These are phyloP conservation scores for Coniferiporia weirii DNA, from an alignment of 1,284 basidiomycete species.

Conservation along the genomic window DNA sequence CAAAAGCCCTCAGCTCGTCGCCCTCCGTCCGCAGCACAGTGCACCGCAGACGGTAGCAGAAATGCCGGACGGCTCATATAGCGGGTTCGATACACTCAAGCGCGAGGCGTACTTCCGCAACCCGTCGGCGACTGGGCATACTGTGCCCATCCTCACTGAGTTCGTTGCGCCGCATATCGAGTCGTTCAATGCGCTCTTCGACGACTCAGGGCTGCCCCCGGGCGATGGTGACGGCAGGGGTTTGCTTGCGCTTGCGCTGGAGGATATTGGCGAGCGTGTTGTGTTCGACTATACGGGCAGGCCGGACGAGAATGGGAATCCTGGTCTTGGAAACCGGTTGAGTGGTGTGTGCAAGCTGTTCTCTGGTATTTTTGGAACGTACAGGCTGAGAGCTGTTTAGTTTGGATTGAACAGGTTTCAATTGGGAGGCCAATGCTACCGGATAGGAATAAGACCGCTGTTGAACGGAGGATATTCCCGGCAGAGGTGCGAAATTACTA, in stretches of 20 bases:
- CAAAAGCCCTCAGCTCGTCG: too few relatives aligned
- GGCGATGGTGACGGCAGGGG: slow-evolving; percentile 79
- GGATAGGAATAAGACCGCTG: slow-evolving; percentile 66
- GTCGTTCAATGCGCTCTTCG: slow-evolving; percentile 94
- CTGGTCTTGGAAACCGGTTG: slow-evolving; percentile 76
- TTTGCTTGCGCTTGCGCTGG: slow-evolving; percentile 73
- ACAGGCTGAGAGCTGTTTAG: slow-evolving; percentile 35
- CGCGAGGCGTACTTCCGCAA: slow-evolving; percentile 80
- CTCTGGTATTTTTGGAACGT: not conserved
- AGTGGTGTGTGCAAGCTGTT: slow-evolving; percentile 54
- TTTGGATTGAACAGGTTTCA: slow-evolving; percentile 87
- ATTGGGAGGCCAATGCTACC: slow-evolving; percentile 85
- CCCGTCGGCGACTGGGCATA: slow-evolving; percentile 66
- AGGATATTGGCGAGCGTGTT: slow-evolving; percentile 86
- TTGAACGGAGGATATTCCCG: slow-evolving; percentile 83
- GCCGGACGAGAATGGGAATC: slow-evolving; percentile 46
- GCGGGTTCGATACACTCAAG: slow-evolving; percentile 74
- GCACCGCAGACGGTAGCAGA: not conserved
- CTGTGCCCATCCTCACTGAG: slow-evolving; percentile 84
- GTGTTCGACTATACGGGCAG: slow-evolving; percentile 82
- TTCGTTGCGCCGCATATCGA: slow-evolving; percentile 94
- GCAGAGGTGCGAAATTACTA: slow-evolving; percentile 60
- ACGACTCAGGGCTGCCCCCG: slow-evolving; percentile 69
- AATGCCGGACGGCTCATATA: slow-evolving; percentile 18
- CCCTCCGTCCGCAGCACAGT: too few relatives aligned